Evolutionary conservation across 1,139 yeast species (phyloP), one percentile per base, ranked within the genome.

Genomic region (Suhomyces anneliseae): DNA sequence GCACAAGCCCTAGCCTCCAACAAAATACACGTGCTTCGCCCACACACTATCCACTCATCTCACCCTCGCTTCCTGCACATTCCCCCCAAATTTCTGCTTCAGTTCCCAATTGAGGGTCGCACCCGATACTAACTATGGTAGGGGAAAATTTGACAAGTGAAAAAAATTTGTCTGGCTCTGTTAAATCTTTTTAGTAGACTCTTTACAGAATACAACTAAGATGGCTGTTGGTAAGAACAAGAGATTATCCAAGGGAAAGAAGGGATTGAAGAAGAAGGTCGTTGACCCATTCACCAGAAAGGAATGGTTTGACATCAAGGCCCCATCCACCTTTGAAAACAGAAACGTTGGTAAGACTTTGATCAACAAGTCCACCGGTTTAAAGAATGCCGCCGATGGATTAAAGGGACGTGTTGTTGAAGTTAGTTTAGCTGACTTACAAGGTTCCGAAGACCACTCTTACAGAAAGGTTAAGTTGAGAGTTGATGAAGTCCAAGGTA

Each of bases 161-260:
- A 36, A 34, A 34, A 43, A 42, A 42, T 42, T 46, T 43, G 43
- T 44, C 49, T 27, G 43, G 39, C 40, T 26, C 12, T 45, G 36
- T 46, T 45, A 38, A 40, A 46, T 38, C 45, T 42, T 46, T 45
- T 43, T 43, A 41, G 34, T 38, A 46, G 45, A 46, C 49, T 46
- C 49, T 43, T 46, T 46, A 42, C 32, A 43, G 39, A 46, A 36
- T 34, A 40, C 47, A 40, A 38, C 46, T 40, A 46, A 43, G 36
- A 87, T 88, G 95, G 96, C 93, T 83, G 93, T 89, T 77, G 96
- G 96, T 75, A 89, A 89, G 88, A 89, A 89, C 78, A 89, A 89
- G 90, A 86, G 96, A 84, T 81, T 88, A 79, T 85, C 92, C 79
- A 88, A 88, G 82, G 95, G 96, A 76, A 88, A 88, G 90, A 89